Evolutionary conservation across 2,329 filamentous ascomycete genomes (phyloP), one percentile per base, ranked within the genome.

Genomic region (Aspergillus neoniger): DNA sequence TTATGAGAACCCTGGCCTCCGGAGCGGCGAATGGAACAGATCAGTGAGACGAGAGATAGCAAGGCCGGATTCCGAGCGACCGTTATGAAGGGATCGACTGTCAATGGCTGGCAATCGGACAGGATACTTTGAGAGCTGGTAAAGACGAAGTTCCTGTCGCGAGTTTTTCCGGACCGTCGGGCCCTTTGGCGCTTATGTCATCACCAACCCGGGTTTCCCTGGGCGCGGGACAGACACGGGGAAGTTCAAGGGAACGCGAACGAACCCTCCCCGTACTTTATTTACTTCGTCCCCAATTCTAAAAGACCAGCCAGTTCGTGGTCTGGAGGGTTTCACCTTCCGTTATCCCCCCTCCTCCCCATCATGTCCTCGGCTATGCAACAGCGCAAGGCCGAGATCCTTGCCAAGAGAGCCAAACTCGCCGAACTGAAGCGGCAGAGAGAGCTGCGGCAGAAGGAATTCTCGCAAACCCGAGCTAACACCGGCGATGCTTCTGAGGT

Each of bases 331-430:
- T 30, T 32, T 15, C 15, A 32, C 21, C 57, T 54, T 59, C 57
- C 60, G 51, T 58, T 67, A 57, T 41, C 52, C 55, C 59, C 44
- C 39, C 57, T 55, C 49, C 59, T 62, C 56, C 17, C 32, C 62
- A 69, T 57, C 59, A 76, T 74, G 70, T 71, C 72, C 51, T 69
- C 71, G 56, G 69, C 69, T 28, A 74, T 76, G 80, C 89, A 87
- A 76, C 82, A 93, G 83, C 90, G 93, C 71, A 90, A 92, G 82
- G 92, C 96, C 82, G 95, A 99, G 82, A 96, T 99, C 69, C 83
- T 95, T 70, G 93, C 92, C 69, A 99, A 99, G 82, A 94, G 91
- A 83, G 94, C 93, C 65, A 97, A 95, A 83, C 91, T 99, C 71
- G 93, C 91, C 53, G 95, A 98, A 84, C 85, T 99, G 67, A 97